These are phyloP conservation scores for Nigrograna mackinnonii DNA, from an alignment of 2,329 filamentous ascomycete genomes.

Conservation along the genomic window DNA sequence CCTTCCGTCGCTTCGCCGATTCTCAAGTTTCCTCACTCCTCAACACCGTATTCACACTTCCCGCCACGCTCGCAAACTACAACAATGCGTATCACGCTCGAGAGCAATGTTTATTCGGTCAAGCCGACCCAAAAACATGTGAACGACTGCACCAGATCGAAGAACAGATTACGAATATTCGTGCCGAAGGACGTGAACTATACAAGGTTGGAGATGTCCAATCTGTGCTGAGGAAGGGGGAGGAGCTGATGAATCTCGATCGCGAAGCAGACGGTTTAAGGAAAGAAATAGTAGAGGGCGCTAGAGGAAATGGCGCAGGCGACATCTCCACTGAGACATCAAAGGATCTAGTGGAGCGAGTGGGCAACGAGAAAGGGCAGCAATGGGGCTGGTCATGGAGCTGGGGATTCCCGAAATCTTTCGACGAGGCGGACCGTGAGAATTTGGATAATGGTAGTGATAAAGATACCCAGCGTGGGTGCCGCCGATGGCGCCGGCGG, in stretches of 20 bases:
- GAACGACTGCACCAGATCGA: constrained; percentile 27
- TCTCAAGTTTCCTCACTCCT: constrained; percentile 59
- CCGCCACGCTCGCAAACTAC: constrained; percentile 32
- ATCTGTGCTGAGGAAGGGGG: constrained; percentile 31
- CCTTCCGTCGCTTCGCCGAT: constrained; percentile 65
- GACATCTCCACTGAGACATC: not conserved
- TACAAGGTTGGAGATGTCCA: constrained; percentile 30
- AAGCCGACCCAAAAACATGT: constrained; percentile 30
- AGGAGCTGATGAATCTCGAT: constrained; percentile 32
- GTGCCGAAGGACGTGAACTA: constrained; percentile 26
- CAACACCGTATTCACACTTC: constrained; percentile 52
- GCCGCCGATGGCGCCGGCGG: constrained; percentile 6
- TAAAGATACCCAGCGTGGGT: not conserved
- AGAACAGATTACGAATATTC: constrained; percentile 18
- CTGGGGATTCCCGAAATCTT: constrained; percentile 34
- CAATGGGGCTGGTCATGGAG: constrained; percentile 39
- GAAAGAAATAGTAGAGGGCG: constrained; percentile 22
- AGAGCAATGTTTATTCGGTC: constrained; percentile 36
- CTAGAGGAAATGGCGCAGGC: constrained; percentile 1
- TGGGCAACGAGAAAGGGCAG: constrained; percentile 33
- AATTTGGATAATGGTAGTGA: not conserved
- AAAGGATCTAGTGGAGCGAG: constrained; percentile 25
- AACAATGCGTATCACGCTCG: constrained; percentile 32
- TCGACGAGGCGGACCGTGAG: constrained; percentile 17
- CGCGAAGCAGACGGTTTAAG: constrained; percentile 27